Evolutionary conservation across 495 filamentous ascomycete species (phyloP).

Genomic region (Tetracladium marchalianum): DNA sequence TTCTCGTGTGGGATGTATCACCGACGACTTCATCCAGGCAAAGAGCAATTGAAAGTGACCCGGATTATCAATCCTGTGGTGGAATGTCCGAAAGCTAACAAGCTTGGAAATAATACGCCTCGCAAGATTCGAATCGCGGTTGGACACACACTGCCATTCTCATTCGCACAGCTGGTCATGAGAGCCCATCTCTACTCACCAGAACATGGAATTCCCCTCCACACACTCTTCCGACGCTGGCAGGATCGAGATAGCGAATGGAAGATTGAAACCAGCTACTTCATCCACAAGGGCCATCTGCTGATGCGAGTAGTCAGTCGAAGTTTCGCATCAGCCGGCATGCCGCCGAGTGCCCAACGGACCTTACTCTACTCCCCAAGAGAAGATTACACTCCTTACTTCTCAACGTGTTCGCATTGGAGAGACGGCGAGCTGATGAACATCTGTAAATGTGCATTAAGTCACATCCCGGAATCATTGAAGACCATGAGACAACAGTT

Average conservation of each 20-base stretch:
- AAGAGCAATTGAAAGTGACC: slow-evolving; percentile 38
- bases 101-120: slow-evolving; percentile 31
- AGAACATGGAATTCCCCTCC: slow-evolving; percentile 32
- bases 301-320: slow-evolving; percentile 41
- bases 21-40: slow-evolving; percentile 34
- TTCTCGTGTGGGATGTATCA: slow-evolving; percentile 45
- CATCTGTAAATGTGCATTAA: slow-evolving; percentile 47
- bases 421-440: slow-evolving; percentile 47
- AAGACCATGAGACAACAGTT: slow-evolving; percentile 25
- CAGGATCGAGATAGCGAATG: slow-evolving; percentile 32
- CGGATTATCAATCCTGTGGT: slow-evolving; percentile 42
- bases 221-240: slow-evolving; percentile 38
- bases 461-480: slow-evolving; percentile 40
- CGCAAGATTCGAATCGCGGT: slow-evolving; percentile 38
- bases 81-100: slow-evolving; percentile 29
- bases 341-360: slow-evolving; percentile 35
- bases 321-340: slow-evolving; percentile 30
- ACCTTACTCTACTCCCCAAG: slow-evolving; percentile 41
- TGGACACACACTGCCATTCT: slow-evolving; percentile 39
- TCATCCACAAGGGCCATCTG: slow-evolving; percentile 38
- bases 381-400: slow-evolving; percentile 50
- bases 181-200: slow-evolving; percentile 31
- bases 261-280: slow-evolving; percentile 38
- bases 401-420: slow-evolving; percentile 51
- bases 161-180: slow-evolving; percentile 43